Evolutionary conservation across 2,329 filamentous ascomycete genomes (phyloP).

Genomic region (Trichoderma aggressivum): DNA sequence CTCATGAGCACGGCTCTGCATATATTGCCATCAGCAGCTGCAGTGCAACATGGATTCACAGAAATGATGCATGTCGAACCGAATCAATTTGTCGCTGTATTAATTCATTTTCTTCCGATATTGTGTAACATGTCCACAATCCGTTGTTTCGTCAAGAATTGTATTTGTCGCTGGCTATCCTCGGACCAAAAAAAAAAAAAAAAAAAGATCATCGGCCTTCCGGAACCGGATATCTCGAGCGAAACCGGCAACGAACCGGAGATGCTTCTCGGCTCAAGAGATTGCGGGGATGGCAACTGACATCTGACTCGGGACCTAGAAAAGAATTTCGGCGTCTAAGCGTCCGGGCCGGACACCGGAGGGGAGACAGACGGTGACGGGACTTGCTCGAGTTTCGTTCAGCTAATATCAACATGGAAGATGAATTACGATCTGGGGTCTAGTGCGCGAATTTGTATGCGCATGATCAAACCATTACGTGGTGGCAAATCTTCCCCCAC

Average conservation of each 20-base stretch:
- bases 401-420: not conserved
- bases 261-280: not conserved
- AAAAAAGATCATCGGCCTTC: not conserved
- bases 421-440: not conserved
- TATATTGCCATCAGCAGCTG: not conserved
- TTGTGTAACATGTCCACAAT: not conserved
- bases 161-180: not conserved
- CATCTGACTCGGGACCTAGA: not conserved
- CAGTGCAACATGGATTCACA: not conserved
- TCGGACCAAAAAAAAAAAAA: not conserved
- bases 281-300: not conserved
- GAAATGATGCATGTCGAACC: not conserved
- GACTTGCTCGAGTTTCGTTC: not conserved
- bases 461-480: slow-evolving; percentile 6
- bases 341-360: slow-evolving; percentile 9
- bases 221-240: not conserved
- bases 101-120: not conserved
- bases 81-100: not conserved
- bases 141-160: not conserved
- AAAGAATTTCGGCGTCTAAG: not conserved
- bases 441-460: not conserved
- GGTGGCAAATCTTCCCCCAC: slow-evolving; percentile 6
- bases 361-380: not conserved
- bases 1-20: not conserved
- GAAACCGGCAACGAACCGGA: slow-evolving; percentile 4